phyloP scores from a whole-genome alignment of 1,284 basidiomycete genomes.

The Irpex sp. region DNA sequence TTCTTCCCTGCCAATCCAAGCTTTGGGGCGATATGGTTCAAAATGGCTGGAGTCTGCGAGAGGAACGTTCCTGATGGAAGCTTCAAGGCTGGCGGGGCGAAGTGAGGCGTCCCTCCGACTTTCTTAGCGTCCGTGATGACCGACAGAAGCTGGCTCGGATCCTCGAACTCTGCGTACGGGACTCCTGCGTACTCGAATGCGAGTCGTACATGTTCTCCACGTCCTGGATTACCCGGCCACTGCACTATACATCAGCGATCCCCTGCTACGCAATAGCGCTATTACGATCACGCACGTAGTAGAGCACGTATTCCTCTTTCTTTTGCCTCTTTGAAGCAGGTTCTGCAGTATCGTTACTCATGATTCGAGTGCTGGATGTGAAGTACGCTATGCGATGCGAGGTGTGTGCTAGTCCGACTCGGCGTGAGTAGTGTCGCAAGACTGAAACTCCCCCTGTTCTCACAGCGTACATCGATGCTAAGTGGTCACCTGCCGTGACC shows the following conservation, averaged over 20 bases:
- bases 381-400: background rate
- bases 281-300: slow-evolving; percentile 25
- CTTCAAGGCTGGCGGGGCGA: slow-evolving; percentile 36
- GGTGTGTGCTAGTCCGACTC: background rate
- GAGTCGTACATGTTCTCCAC: slow-evolving; percentile 45
- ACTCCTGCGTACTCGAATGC: slow-evolving; percentile 38
- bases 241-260: slow-evolving; percentile 3
- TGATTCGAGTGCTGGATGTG: background rate
- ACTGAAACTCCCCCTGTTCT: background rate
- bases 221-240: slow-evolving; percentile 39
- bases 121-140: slow-evolving; percentile 17
- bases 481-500: background rate
- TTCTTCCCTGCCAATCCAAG: slow-evolving; percentile 33
- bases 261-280: background rate
- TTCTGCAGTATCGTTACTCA: slow-evolving; percentile 13
- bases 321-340: slow-evolving; percentile 23
- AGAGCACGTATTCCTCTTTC: slow-evolving; percentile 27
- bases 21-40: slow-evolving; percentile 38
- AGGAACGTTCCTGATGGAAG: slow-evolving; percentile 28
- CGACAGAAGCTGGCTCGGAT: slow-evolving; percentile 14
- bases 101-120: slow-evolving; percentile 28
- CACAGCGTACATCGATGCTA: background rate
- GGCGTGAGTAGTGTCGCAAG: background rate
- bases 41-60: slow-evolving; percentile 39
- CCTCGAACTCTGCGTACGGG: slow-evolving; percentile 32